Evolutionary conservation across 2,329 filamentous ascomycete genomes (phyloP).

Genomic region (Pseudogymnoascus sp.): DNA sequence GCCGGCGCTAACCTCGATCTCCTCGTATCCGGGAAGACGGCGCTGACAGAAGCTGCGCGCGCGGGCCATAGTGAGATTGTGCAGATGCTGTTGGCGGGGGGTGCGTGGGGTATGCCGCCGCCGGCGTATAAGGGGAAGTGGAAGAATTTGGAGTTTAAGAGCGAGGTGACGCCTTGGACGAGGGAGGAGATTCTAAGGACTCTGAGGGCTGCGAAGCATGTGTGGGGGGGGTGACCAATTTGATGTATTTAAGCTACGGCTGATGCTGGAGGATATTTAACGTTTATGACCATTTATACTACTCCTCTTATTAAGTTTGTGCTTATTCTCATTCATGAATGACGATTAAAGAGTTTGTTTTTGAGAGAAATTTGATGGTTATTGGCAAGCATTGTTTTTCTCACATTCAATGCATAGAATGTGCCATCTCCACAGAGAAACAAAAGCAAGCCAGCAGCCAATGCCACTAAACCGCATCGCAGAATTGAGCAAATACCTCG

Average conservation of each 20-base stretch:
- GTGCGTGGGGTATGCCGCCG: neutral
- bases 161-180: neutral
- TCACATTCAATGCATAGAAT: neutral
- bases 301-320: neutral
- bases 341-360: neutral
- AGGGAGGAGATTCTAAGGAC: neutral
- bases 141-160: constrained; percentile 1
- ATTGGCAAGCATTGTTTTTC: neutral
- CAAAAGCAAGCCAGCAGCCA: neutral
- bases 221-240: neutral
- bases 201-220: neutral
- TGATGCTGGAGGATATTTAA: neutral
- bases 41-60: neutral
- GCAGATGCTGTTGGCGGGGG: neutral
- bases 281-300: neutral
- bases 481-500: constrained; percentile 38
- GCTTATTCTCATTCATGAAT: neutral
- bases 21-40: neutral
- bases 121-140: constrained; percentile 1
- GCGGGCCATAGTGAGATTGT: neutral
- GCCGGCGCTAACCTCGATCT: neutral
- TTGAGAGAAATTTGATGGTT: neutral
- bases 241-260: neutral
- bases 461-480: neutral
- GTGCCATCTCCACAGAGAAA: neutral